Evolutionary conservation across 805 yeast species (phyloP).

Genomic region (Middelhovenomyces tepae): DNA sequence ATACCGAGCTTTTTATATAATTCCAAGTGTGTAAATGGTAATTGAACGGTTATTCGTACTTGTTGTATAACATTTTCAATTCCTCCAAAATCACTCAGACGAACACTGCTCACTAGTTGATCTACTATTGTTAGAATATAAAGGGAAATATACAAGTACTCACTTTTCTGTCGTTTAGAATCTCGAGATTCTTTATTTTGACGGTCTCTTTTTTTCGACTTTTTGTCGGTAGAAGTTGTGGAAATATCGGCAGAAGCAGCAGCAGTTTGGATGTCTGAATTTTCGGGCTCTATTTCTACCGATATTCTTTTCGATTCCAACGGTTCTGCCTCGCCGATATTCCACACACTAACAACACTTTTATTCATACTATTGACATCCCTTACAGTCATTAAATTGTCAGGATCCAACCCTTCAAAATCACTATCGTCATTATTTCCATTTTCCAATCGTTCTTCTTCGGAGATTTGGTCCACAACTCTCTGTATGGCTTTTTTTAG

Average conservation of each 20-base stretch:
- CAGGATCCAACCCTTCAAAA: slow-evolving; percentile 30
- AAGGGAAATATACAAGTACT: slow-evolving; percentile 14
- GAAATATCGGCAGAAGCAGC: neutral
- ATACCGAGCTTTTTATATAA: slow-evolving; percentile 81
- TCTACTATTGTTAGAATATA: too few species aligned
- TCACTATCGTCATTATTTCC: slow-evolving; percentile 31
- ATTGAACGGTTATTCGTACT: slow-evolving; percentile 79
- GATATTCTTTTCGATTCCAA: too few species aligned
- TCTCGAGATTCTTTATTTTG: slow-evolving; percentile 17
- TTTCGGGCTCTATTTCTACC: slow-evolving; percentile 5
- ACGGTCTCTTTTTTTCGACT: slow-evolving; percentile 8
- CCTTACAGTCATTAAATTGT: slow-evolving; percentile 51
- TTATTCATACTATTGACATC: slow-evolving; percentile 64
- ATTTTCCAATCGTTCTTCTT: slow-evolving; percentile 39
- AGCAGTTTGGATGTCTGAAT: neutral
- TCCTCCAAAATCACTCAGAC: slow-evolving; percentile 77
- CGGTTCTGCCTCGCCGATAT: slow-evolving; percentile 17
- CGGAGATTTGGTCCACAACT: slow-evolving; percentile 44
- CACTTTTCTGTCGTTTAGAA: slow-evolving; percentile 34
- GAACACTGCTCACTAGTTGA: too few species aligned
- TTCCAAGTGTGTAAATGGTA: slow-evolving; percentile 92
- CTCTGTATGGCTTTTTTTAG: slow-evolving; percentile 58
- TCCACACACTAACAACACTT: slow-evolving; percentile 67
- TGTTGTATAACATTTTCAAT: slow-evolving; percentile 78
- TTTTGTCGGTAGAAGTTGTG: slow-evolving; percentile 1